These are phyloP conservation scores for Fomes fomentarius DNA, from an alignment of 1,284 basidiomycete genomes.

Conservation along the genomic window DNA sequence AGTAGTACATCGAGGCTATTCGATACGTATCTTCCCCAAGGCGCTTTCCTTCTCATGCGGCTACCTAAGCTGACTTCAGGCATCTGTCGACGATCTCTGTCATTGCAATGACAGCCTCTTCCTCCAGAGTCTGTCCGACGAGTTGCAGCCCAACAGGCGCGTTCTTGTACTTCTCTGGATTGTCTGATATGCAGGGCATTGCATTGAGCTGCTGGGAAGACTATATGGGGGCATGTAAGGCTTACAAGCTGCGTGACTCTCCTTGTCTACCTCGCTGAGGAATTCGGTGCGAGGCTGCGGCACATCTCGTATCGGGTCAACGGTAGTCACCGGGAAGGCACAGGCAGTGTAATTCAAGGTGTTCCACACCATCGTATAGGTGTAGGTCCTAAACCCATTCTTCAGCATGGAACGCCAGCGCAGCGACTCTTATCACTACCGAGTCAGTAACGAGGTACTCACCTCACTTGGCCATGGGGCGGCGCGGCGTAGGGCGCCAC, in stretches of 20 bases:
- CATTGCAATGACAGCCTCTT: constrained; percentile 52
- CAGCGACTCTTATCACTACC: no score
- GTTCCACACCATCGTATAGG: constrained; percentile 63
- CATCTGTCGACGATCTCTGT: constrained; percentile 39
- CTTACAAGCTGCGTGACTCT: constrained; percentile 49
- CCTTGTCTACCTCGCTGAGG: constrained; percentile 42
- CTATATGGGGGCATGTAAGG: no score
- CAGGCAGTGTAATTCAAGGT: constrained; percentile 70
- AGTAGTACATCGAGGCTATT: neutral
- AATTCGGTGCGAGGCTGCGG: constrained; percentile 35
- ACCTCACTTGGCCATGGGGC: constrained; percentile 58
- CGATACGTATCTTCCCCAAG: neutral
- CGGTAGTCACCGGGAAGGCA: constrained; percentile 69
- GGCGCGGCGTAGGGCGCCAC: constrained; percentile 52
- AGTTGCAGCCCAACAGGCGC: constrained; percentile 56
- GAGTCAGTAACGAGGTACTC: constrained; percentile 19
- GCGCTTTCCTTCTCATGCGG: no score
- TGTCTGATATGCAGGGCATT: constrained; percentile 36
- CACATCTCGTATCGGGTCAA: constrained; percentile 46
- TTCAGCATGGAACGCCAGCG: neutral
- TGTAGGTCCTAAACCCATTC: constrained; percentile 20
- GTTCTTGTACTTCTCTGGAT: constrained; percentile 45
- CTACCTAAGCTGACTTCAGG: neutral
- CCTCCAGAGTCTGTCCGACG: constrained; percentile 51
- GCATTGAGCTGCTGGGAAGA: no score